Evolutionary conservation across 2,329 filamentous ascomycete species (phyloP).

Genomic region (Colletotrichum costaricense): DNA sequence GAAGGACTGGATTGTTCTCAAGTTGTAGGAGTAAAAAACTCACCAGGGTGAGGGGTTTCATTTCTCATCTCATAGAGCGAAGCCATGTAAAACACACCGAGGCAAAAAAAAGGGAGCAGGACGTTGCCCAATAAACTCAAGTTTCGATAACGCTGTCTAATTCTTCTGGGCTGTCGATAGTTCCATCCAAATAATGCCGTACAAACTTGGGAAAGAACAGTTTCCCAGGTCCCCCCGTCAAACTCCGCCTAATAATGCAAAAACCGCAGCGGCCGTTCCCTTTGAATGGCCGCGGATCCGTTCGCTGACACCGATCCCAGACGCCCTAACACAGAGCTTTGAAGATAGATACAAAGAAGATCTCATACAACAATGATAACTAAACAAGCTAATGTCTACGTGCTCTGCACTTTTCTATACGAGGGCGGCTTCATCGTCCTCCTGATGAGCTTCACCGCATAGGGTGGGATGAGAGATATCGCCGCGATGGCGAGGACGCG

Average conservation of each 20-base stretch:
- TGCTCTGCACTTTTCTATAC: conserved; percentile 90
- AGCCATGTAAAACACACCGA: background rate
- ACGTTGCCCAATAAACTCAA: conserved; percentile 24
- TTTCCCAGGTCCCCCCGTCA: background rate
- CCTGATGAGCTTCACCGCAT: conserved; percentile 85
- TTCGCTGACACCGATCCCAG: background rate
- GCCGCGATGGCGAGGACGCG: conserved; percentile 83
- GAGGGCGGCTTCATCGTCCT: conserved; percentile 90
- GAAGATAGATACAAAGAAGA: conserved; percentile 12
- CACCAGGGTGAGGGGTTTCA: too few relatives aligned
- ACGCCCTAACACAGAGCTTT: conserved; percentile 10
- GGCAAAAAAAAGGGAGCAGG: background rate
- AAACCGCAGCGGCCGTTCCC: conserved; percentile 13
- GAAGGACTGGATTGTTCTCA: conserved; percentile 64
- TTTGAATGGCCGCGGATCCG: background rate
- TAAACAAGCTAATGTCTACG: conserved; percentile 50
- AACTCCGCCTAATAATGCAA: conserved; percentile 32
- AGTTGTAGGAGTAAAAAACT: conserved; percentile 41
- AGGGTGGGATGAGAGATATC: conserved; percentile 87
- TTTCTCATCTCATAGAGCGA: background rate
- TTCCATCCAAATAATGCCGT: conserved; percentile 29
- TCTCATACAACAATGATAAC: background rate
- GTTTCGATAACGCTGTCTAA: conserved; percentile 37
- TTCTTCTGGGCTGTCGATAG: background rate
- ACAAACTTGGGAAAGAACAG: conserved; percentile 13